Evolutionary conservation across 140 eudicot genomes (phyloP).

Genomic region (Cichorium intybus): DNA sequence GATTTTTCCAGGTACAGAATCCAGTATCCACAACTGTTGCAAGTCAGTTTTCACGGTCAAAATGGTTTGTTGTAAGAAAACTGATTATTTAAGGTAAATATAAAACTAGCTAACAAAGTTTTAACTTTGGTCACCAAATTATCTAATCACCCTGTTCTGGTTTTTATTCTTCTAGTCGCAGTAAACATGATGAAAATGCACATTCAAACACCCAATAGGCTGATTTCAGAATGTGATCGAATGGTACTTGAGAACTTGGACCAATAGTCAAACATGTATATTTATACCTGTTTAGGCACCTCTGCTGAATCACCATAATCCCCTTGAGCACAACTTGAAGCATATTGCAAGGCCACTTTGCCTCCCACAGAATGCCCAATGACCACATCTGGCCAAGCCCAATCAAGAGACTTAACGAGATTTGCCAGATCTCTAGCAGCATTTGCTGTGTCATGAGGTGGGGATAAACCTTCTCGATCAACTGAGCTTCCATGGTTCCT

Average conservation of each 20-base stretch:
- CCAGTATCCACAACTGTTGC: constrained; percentile 80
- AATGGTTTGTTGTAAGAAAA: too few species aligned
- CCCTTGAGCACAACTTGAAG: constrained; percentile 60
- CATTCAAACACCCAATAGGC: not conserved
- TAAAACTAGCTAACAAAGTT: constrained; percentile 12
- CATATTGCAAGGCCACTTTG: constrained; percentile 73
- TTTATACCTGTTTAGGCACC: constrained; percentile 68
- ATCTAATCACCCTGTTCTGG: too few species aligned
- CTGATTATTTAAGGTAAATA: too few species aligned
- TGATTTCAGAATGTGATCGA: not conserved
- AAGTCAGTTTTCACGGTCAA: constrained; percentile 30
- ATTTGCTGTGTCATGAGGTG: constrained; percentile 63
- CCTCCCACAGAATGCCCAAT: constrained; percentile 89
- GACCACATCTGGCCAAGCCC: constrained; percentile 84
- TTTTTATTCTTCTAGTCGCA: too few species aligned
- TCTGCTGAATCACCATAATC: constrained; percentile 50
- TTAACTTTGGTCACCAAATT: too few species aligned
- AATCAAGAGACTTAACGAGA: constrained; percentile 46
- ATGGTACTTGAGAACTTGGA: not conserved
- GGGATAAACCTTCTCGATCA: constrained; percentile 18
- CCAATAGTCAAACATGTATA: not conserved
- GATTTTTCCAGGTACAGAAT: constrained; percentile 60
- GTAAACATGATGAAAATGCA: not conserved
- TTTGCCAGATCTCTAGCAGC: constrained; percentile 71
- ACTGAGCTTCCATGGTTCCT: constrained; percentile 25